Base-by-base conservation (phyloP, 148 eudicot genomes). In the Heliamphora exappendiculata region DNA sequence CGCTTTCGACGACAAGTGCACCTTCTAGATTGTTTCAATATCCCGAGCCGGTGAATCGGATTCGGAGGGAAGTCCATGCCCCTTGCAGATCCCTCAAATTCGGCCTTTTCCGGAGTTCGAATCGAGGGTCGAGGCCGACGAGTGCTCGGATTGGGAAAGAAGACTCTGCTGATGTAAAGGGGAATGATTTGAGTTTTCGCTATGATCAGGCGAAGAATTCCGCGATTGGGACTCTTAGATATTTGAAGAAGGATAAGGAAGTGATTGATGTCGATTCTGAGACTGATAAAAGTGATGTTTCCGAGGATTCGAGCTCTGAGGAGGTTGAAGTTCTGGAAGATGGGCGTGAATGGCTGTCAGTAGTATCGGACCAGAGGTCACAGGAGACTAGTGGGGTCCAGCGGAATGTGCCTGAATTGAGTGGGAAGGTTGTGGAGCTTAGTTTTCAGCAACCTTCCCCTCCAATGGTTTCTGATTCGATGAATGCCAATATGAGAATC, bases 61-160 rank as follows among this genome's bases (percentile, higher is more conserved):
- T 89, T 13, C 65, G 42, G 72, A 82, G 96, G 72, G 84, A 82
- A 76, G 86, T 91, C 63, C 98, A 91, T 63, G 98, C 92, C 53
- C 98, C 98, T 67, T 79, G 83, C 73, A 80, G 86, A 28, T 31
- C 29, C 37, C 44, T 29, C 2, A 84, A 53, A 28, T 58, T 80
- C 22, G 84, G 85, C 78, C 77, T 63, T 69, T 55, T 41, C 39
- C 57, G 64, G 29, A 79, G 70, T 75, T 47, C 50, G 50, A 47
- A 47, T 80, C 31, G 77, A 67, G 78, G 14, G 53, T 70, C 8
- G 42, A 64, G 67, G 37, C 70, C 24, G n/a, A 50, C 70, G 47
- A 16, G 8, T 66, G 67, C 57, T 77, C 75, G 74, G 45, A 12
- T 44, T 64, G 26, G 24, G 7, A 72, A 58, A 63, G 85, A 70